Evolutionary conservation across 2,329 filamentous ascomycete genomes (phyloP).

Genomic region (Rasamsonia emersonii): DNA sequence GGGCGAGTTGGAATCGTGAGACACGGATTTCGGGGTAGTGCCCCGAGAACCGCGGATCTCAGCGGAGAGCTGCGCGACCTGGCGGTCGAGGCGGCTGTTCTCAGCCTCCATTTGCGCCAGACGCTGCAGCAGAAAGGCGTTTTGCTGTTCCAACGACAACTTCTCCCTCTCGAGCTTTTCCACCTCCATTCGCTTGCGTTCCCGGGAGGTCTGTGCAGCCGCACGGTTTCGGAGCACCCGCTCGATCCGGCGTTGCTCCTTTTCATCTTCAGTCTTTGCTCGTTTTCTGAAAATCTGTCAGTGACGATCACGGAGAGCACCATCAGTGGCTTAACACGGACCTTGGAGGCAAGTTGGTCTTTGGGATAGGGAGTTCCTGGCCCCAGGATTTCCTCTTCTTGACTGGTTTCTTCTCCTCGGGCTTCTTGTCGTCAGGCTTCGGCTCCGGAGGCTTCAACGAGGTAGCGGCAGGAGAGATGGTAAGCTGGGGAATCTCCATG

Average conservation of each 20-base stretch:
- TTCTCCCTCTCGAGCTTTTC: conserved; percentile 68
- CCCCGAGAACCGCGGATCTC: conserved; percentile 35
- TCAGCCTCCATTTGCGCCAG: conserved; percentile 53
- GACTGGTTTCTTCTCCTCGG: conserved; percentile 59
- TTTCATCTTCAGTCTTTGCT: conserved; percentile 97
- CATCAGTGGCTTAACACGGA: conserved; percentile 34
- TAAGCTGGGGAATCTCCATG: conserved; percentile 27
- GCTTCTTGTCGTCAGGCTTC: conserved; percentile 15
- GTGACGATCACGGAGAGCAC: conserved; percentile 2
- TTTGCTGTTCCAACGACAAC: conserved; percentile 58
- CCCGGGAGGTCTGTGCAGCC: conserved; percentile 90
- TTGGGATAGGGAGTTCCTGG: conserved; percentile 89
- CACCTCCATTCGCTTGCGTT: conserved; percentile 83
- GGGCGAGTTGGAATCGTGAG: conserved; percentile 26
- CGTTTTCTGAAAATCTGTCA: conserved; percentile 59
- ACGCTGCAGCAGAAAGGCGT: conserved; percentile 59
- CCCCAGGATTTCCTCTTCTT: conserved; percentile 99
- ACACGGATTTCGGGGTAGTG: conserved; percentile 29
- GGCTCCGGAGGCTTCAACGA: conserved; percentile 23
- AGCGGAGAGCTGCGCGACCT: conserved; percentile 43
- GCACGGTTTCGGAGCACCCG: conserved; percentile 93
- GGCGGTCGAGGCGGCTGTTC: conserved; percentile 41
- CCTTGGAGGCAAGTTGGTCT: conserved; percentile 91
- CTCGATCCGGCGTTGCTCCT: conserved; percentile 95
- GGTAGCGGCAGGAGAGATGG: conserved; percentile 34